Evolutionary conservation across 169 alveolate genomes (phyloP).

Genomic region (Babesia bigemina): DNA sequence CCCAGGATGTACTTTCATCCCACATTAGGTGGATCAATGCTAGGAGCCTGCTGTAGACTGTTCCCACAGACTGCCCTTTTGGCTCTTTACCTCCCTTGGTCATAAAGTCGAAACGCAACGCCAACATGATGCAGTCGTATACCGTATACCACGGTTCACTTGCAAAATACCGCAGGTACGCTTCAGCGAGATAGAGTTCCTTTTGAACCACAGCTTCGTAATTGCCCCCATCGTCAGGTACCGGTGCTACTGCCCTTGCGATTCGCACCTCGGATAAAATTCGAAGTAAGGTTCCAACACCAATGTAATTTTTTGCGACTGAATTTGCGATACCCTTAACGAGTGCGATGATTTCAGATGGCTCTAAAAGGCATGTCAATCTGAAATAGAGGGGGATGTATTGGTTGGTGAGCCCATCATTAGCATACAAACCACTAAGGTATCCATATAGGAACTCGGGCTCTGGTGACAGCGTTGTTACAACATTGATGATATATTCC

Average conservation of each 20-base stretch:
- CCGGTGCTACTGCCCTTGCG: neutral
- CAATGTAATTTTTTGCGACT: too few species aligned
- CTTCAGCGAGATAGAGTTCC: slow-evolving; percentile 20
- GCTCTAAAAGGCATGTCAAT: neutral
- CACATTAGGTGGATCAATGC: neutral
- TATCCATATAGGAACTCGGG: slow-evolving; percentile 3
- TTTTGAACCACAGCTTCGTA: neutral
- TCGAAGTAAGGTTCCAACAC: too few species aligned
- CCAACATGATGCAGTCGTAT: slow-evolving; percentile 12
- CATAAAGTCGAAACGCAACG: slow-evolving; percentile 11
- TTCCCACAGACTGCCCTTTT: neutral
- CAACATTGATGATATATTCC: neutral
- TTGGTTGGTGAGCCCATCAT: slow-evolving; percentile 12
- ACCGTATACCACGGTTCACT: slow-evolving; percentile 7
- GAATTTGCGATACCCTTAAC: neutral
- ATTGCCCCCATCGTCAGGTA: neutral
- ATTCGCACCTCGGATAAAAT: too few species aligned
- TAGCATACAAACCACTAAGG: slow-evolving; percentile 3
- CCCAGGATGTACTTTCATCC: neutral
- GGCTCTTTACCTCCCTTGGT: neutral
- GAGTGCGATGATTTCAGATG: neutral
- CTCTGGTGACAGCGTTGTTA: neutral
- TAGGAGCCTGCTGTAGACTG: slow-evolving; percentile 2
- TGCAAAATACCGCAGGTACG: slow-evolving; percentile 7
- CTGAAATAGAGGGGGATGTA: neutral